Evolutionary conservation across 208 protist species (phyloP).

Genomic region (Trypanosoma mega): DNA sequence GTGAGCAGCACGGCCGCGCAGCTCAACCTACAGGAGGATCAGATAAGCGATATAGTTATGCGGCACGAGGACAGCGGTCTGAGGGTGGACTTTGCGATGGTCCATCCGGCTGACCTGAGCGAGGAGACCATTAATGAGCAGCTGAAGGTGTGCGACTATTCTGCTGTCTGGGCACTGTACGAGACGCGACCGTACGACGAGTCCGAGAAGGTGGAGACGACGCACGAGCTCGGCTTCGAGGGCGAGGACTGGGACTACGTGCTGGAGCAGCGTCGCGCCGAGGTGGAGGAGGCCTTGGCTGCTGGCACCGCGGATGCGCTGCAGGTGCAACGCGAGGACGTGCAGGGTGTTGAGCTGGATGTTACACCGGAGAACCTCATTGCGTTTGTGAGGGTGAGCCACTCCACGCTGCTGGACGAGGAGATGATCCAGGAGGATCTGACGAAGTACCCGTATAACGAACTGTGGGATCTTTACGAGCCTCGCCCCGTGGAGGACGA

Average conservation of each 20-base stretch:
- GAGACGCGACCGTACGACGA: constrained; percentile 40
- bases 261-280: constrained; percentile 29
- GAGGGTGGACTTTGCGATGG: constrained; percentile 44
- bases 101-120: constrained; percentile 36
- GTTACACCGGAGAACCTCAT: constrained; percentile 22
- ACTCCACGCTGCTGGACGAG: constrained; percentile 25
- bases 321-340: constrained; percentile 23
- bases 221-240: constrained; percentile 54
- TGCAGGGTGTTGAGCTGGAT: constrained; percentile 35
- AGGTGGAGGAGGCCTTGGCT: constrained; percentile 32
- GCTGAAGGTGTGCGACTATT: constrained; percentile 39
- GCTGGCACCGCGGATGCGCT: constrained; percentile 38
- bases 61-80: constrained; percentile 34
- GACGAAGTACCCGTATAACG: constrained; percentile 30
- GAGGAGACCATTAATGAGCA: constrained; percentile 32
- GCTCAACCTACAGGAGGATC: constrained; percentile 32
- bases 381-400: constrained; percentile 33
- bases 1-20: constrained; percentile 9
- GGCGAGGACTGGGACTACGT: constrained; percentile 57
- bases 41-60: constrained; percentile 29
- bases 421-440: constrained; percentile 49
- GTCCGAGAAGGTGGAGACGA: constrained; percentile 33
- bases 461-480: constrained; percentile 54
- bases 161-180: constrained; percentile 57
- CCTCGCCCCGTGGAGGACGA: constrained; percentile 18